phyloP scores from a whole-genome alignment of 169 alveolate species.

The Plasmodium ovale region DNA sequence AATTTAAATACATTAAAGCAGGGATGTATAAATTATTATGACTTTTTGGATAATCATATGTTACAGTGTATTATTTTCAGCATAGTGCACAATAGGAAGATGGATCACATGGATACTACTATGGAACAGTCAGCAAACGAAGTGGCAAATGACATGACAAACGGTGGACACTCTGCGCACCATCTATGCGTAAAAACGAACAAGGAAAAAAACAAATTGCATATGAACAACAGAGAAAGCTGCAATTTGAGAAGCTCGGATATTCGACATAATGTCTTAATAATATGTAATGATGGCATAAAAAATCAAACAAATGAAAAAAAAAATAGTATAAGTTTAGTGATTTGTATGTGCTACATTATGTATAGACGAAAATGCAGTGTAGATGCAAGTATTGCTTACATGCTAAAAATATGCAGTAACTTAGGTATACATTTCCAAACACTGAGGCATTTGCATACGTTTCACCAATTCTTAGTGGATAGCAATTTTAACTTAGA shows the following conservation, averaged over 20 bases:
- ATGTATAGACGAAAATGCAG: slow-evolving; percentile 44
- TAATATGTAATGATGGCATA: slow-evolving; percentile 68
- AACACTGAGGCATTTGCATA: slow-evolving; percentile 21
- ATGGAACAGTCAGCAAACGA: not conserved
- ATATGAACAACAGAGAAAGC: not conserved
- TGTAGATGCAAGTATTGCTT: slow-evolving; percentile 16
- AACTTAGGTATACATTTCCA: slow-evolving; percentile 23
- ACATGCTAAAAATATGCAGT: slow-evolving; percentile 46
- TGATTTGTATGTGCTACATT: slow-evolving; percentile 72
- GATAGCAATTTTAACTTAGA: slow-evolving; percentile 24
- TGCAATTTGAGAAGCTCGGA: not conserved
- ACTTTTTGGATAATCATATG: slow-evolving; percentile 35
- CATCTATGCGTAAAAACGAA: not conserved
- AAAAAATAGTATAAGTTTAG: slow-evolving; percentile 52
- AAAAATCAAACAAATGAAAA: slow-evolving; percentile 9
- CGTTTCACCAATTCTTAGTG: slow-evolving; percentile 22
- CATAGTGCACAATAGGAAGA: slow-evolving; percentile 1
- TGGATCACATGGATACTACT: not conserved
- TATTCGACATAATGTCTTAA: slow-evolving; percentile 18
- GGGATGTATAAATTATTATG: slow-evolving; percentile 13
- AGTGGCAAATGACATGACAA: no score
- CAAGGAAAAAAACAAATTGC: no score
- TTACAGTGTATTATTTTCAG: slow-evolving; percentile 19
- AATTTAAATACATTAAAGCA: slow-evolving; percentile 11
- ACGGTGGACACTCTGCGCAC: no score